Percentiles rank a stretch among this genome's conserved stretches.
Conservation (phyloP, 176 grass and related monocot genomes). For the Alopecurus myosuroides region DNA sequence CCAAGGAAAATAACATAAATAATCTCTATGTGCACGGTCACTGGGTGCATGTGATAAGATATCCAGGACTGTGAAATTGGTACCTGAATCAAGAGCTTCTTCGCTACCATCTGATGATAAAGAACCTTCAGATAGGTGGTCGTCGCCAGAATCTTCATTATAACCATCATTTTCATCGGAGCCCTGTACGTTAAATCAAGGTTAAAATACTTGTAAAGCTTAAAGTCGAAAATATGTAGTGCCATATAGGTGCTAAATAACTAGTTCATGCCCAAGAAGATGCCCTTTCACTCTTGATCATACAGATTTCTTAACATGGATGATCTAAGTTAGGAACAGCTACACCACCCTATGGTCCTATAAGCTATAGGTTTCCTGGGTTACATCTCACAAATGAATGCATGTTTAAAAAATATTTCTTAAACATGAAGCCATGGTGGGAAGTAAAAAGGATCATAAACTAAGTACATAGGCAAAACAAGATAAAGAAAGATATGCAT, state of each 20-base stretch:
- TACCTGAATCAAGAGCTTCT: constrained; percentile 62
- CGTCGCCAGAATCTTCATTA: constrained; percentile 48
- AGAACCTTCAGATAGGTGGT: constrained; percentile 55
- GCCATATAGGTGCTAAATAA: constrained; percentile 1
- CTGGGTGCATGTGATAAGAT: not conserved
- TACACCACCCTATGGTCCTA: not conserved
- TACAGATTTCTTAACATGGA: not conserved
- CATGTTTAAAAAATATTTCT: not conserved
- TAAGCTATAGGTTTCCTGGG: not conserved
- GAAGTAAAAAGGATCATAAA: constrained; percentile 9
- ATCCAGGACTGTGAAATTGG: constrained; percentile 4
- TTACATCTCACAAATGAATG: constrained; percentile 6
- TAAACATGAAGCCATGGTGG: constrained; percentile 11
- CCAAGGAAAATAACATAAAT: constrained; percentile 16
- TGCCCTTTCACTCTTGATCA: not conserved
- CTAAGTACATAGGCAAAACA: not conserved
- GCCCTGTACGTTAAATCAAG: constrained; percentile 40
- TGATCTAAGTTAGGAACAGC: not conserved
- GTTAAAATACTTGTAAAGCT: constrained; percentile 7
- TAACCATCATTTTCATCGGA: constrained; percentile 43
- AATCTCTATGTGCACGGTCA: not conserved
- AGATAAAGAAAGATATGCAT: constrained; percentile 27
- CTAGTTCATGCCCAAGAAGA: not conserved
- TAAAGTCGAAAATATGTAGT: constrained; percentile 19
- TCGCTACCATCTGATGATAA: constrained; percentile 47